Conservation (phyloP, 768 basidiomycete genomes). For the Hydnum rufescens region DNA sequence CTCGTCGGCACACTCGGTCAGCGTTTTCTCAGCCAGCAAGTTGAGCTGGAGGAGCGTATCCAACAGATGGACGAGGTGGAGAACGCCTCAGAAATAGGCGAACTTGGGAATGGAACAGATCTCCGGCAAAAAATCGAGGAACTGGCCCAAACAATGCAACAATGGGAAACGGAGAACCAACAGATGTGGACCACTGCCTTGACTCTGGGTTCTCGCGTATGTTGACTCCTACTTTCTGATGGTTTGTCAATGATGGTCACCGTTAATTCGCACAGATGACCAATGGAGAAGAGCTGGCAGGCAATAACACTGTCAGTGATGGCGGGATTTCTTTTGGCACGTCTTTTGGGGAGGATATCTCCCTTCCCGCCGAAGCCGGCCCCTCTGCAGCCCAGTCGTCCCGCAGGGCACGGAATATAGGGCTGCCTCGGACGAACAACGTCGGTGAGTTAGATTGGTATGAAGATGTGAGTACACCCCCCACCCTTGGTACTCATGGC, state of each 20-base stretch:
- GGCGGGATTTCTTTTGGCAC: neutral
- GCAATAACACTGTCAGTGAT: neutral
- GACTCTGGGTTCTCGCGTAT: neutral
- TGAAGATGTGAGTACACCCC: neutral
- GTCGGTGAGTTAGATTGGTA: slow-evolving; percentile 38
- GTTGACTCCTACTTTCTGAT: neutral
- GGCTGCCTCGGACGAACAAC: slow-evolving; percentile 63
- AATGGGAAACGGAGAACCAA: slow-evolving; percentile 66
- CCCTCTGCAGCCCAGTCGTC: slow-evolving; percentile 67
- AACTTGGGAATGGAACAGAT: slow-evolving; percentile 42
- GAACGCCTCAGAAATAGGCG: slow-evolving; percentile 41
- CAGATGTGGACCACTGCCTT: slow-evolving; percentile 31
- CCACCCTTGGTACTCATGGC: slow-evolving; percentile 15
- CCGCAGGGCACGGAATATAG: slow-evolving; percentile 77
- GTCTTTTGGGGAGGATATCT: neutral
- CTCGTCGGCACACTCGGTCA: slow-evolving; percentile 86
- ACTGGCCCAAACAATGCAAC: slow-evolving; percentile 49
- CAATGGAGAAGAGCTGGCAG: neutral
- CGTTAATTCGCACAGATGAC: neutral
- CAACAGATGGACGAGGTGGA: slow-evolving; percentile 40
- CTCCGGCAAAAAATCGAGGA: slow-evolving; percentile 58
- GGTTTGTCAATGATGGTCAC: neutral
- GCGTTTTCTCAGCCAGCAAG: slow-evolving; percentile 80
- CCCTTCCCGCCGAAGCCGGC: slow-evolving; percentile 18
- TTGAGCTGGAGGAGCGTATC: slow-evolving; percentile 80